Percentiles rank a stretch among this genome's conserved stretches.
phyloP scores from a whole-genome alignment of 2,329 filamentous ascomycete species.

The Moelleriella libera region DNA sequence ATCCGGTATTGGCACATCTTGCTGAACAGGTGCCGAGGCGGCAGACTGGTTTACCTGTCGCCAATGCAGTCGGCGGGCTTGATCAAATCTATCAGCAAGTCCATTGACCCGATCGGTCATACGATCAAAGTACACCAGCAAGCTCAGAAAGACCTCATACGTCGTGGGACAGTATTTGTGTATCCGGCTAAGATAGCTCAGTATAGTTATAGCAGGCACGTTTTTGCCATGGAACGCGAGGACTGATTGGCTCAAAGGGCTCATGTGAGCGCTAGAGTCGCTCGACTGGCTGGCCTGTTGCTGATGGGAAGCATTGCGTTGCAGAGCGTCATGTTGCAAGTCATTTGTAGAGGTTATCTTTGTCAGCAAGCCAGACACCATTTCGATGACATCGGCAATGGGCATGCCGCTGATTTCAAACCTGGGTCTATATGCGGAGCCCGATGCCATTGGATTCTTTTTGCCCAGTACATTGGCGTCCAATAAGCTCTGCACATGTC shows the following conservation, averaged over 20 bases:
- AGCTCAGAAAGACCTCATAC: slow-evolving; percentile 90
- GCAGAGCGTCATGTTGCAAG: slow-evolving; percentile 78
- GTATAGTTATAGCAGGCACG: slow-evolving; percentile 88
- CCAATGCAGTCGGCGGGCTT: slow-evolving; percentile 22
- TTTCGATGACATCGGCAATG: slow-evolving; percentile 92
- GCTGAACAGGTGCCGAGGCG: slow-evolving; percentile 12
- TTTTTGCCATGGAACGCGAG: slow-evolving; percentile 97
- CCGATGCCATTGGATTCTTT: slow-evolving; percentile 30
- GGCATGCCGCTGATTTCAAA: slow-evolving; percentile 98
- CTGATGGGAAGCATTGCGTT: slow-evolving; percentile 51
- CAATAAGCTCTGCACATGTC: slow-evolving; percentile 82
- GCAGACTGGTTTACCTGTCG: slow-evolving; percentile 4
- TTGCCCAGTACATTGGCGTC: slow-evolving; percentile 56
- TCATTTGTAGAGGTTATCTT: slow-evolving; percentile 98
- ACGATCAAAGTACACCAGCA: slow-evolving; percentile 94
- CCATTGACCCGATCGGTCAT: slow-evolving; percentile 96
- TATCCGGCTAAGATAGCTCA: slow-evolving; percentile 89
- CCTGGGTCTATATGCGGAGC: slow-evolving; percentile 38
- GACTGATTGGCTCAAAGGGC: slow-evolving; percentile 49
- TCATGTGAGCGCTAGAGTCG: slow-evolving; percentile 44
- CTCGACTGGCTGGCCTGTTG: slow-evolving; percentile 35
- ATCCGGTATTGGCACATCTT: slow-evolving; percentile 12
- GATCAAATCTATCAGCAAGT: slow-evolving; percentile 54
- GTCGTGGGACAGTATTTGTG: slow-evolving; percentile 99
- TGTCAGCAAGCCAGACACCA: slow-evolving; percentile 90